Evolutionary conservation across 495 filamentous ascomycete genomes (phyloP).

Genomic region (Trichocladium uniseriatum): DNA sequence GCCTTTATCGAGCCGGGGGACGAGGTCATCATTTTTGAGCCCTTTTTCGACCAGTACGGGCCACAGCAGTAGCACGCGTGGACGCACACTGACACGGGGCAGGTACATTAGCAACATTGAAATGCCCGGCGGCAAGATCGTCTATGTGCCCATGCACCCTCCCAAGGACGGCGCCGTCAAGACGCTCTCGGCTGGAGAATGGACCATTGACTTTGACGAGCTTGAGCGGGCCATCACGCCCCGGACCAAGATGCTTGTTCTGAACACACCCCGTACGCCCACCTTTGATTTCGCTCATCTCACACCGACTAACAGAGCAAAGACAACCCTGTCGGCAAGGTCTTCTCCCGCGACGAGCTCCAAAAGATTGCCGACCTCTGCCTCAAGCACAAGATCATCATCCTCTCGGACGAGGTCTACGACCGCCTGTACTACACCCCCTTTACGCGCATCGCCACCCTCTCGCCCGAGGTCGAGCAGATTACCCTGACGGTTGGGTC

Average conservation of each 20-base stretch:
- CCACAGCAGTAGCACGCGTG: no score
- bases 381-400: constrained; percentile 88
- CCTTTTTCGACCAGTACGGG: constrained; percentile 91
- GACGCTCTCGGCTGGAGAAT: constrained; percentile 77
- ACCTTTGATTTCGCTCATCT: constrained; percentile 38
- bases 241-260: constrained; percentile 89
- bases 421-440: constrained; percentile 91
- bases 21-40: constrained; percentile 96
- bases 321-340: constrained; percentile 96
- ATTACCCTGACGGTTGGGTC: constrained; percentile 90
- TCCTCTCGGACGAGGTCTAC: constrained; percentile 93
- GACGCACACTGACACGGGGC: background rate
- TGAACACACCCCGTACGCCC: constrained; percentile 52
- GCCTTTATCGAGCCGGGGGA: constrained; percentile 89
- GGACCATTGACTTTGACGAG: constrained; percentile 75
- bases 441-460: constrained; percentile 82
- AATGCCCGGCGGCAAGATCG: constrained; percentile 90
- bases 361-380: constrained; percentile 79
- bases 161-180: constrained; percentile 71
- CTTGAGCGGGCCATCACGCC: constrained; percentile 77
- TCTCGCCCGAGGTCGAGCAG: constrained; percentile 77
- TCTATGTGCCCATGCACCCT: constrained; percentile 87
- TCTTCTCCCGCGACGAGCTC: constrained; percentile 79
- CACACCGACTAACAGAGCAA: constrained; percentile 14
- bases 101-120: constrained; percentile 94